Evolutionary conservation across 495 filamentous ascomycete genomes (phyloP).

Genomic region (Daldinia grandis): DNA sequence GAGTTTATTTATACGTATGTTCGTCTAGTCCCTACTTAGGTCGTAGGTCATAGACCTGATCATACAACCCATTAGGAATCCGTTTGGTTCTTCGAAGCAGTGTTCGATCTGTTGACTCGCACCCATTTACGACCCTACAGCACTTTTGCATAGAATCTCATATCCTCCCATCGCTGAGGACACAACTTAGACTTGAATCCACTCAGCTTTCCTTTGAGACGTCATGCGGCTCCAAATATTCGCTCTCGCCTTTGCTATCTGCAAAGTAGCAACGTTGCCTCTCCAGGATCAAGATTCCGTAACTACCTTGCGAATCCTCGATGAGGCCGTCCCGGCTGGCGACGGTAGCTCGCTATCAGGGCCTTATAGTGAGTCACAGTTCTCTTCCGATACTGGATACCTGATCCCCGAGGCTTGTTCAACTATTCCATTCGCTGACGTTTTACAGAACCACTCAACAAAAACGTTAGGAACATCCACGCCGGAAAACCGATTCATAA

Average conservation of each 20-base stretch:
- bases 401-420: neutral
- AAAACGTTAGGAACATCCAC: neutral
- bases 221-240: slow-evolving; percentile 9
- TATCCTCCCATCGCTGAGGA: neutral
- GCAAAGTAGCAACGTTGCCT: neutral
- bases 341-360: neutral
- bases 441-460: neutral
- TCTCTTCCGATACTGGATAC: neutral
- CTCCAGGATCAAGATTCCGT: neutral
- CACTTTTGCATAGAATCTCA: neutral
- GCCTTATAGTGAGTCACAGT: neutral
- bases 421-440: neutral
- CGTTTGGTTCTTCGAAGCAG: neutral
- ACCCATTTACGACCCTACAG: neutral
- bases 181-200: neutral
- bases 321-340: neutral
- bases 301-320: neutral
- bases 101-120: neutral
- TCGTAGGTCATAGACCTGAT: too few species aligned
- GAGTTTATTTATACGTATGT: neutral
- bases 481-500: neutral
- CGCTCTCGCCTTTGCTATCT: neutral
- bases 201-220: neutral
- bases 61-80: neutral
- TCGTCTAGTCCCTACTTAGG: neutral